Evolutionary conservation across 345 rosid species (phyloP).

Genomic region (Pistacia vera): DNA sequence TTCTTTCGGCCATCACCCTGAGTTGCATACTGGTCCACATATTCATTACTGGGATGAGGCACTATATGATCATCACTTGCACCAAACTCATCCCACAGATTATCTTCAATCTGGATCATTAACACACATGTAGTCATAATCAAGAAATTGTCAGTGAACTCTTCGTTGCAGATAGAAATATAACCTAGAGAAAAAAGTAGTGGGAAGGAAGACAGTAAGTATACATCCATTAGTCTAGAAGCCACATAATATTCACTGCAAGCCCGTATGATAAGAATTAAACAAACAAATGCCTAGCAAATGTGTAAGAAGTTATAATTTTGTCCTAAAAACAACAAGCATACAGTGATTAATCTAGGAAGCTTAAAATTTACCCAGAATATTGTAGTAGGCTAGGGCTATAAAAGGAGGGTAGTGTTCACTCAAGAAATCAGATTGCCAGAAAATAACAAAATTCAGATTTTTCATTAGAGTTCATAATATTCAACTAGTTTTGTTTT

Average conservation of each 20-base stretch:
- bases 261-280: not conserved
- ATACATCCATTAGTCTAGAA: not conserved
- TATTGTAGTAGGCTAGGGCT: too few relatives aligned
- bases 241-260: not conserved
- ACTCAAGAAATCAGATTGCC: too few relatives aligned
- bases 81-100: slow-evolving; percentile 53
- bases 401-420: too few relatives aligned
- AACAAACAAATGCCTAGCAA: not conserved
- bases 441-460: too few relatives aligned
- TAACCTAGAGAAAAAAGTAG: not conserved
- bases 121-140: slow-evolving; percentile 8
- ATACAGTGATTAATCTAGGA: not conserved
- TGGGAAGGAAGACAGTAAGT: not conserved
- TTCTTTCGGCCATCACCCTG: slow-evolving; percentile 44
- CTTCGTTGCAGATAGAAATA: not conserved
- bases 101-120: slow-evolving; percentile 57
- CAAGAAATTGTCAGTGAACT: slow-evolving; percentile 1
- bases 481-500: too few relatives aligned
- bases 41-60: slow-evolving; percentile 47
- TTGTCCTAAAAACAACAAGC: not conserved
- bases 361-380: too few relatives aligned
- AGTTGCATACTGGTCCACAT: slow-evolving; percentile 39
- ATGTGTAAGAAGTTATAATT: not conserved
- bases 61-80: slow-evolving; percentile 74
- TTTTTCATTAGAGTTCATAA: too few relatives aligned